Evolutionary conservation across 1,139 yeast species (phyloP).

Genomic region (Tardiomyces blankii): DNA sequence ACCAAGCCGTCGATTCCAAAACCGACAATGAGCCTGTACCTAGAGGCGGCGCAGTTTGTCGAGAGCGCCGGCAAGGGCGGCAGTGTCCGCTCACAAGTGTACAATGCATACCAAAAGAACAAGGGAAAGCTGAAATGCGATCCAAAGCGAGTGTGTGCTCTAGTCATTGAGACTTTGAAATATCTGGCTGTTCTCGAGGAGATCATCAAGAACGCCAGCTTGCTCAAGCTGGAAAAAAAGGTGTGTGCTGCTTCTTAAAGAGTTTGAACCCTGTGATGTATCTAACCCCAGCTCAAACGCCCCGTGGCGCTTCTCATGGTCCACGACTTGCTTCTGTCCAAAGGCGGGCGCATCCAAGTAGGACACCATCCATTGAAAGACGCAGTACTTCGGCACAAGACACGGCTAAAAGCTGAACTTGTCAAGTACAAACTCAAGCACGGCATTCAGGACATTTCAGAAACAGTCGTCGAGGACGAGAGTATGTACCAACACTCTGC

Average conservation of each 20-base stretch:
- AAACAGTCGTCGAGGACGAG: conserved; percentile 35
- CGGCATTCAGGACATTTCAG: conserved; percentile 40
- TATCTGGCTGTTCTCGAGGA: conserved; percentile 51
- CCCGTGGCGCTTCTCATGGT: conserved; percentile 52
- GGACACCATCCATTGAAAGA: conserved; percentile 84
- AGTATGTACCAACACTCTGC: conserved; percentile 6
- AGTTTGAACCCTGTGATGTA: not conserved
- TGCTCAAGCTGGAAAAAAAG: conserved; percentile 40
- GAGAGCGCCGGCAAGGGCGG: not conserved
- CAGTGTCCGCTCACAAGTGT: not conserved
- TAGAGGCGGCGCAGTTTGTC: not conserved
- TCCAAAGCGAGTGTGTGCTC: conserved; percentile 78
- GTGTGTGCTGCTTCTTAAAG: conserved; percentile 8
- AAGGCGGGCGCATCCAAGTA: conserved; percentile 75
- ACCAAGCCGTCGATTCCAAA: too few relatives aligned
- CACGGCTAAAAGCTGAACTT: conserved; percentile 72
- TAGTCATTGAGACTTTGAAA: conserved; percentile 65
- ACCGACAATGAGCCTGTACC: not conserved
- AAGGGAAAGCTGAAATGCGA: conserved; percentile 38
- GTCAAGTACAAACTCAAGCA: conserved; percentile 65
- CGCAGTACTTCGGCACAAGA: conserved; percentile 63
- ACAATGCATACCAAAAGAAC: conserved; percentile 4
- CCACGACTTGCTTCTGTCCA: conserved; percentile 71
- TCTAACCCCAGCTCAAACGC: conserved; percentile 22
- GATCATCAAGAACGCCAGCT: conserved; percentile 54